These are phyloP conservation scores for Fusarium sp. DNA, from an alignment of 2,329 filamentous ascomycete genomes.

Conservation along the genomic window DNA sequence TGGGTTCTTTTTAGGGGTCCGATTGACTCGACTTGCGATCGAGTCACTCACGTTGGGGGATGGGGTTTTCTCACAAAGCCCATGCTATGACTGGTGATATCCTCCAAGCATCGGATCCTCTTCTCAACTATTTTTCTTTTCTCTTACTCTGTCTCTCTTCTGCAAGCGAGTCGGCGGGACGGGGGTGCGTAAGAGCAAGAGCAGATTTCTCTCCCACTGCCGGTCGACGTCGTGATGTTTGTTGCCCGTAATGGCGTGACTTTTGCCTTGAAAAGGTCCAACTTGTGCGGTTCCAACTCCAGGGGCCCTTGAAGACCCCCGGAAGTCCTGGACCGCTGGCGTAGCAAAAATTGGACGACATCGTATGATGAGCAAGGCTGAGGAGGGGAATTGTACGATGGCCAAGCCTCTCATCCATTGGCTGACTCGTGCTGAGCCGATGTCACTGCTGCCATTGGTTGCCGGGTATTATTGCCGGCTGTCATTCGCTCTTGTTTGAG, in stretches of 20 bases:
- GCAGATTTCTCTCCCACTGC: conserved; percentile 33
- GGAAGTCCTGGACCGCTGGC: conserved; percentile 39
- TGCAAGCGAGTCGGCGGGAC: conserved; percentile 25
- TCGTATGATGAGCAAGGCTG: conserved; percentile 54
- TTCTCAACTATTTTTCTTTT: conserved; percentile 9
- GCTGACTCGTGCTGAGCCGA: conserved; percentile 24
- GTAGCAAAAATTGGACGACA: conserved; percentile 45
- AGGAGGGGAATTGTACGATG: conserved; percentile 47
- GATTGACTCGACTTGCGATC: conserved; percentile 28
- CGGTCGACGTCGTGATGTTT: conserved; percentile 43
- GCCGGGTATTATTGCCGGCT: neutral
- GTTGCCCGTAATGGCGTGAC: conserved; percentile 44
- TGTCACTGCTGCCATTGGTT: conserved; percentile 24
- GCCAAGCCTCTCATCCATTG: conserved; percentile 38
- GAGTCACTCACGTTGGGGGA: conserved; percentile 20
- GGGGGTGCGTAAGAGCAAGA: conserved; percentile 17
- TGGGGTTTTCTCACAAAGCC: conserved; percentile 7
- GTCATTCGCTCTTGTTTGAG: conserved; percentile 23
- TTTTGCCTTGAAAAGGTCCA: conserved; percentile 40
- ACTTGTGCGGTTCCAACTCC: conserved; percentile 35
- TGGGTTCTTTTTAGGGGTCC: conserved; percentile 5
- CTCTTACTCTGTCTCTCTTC: conserved; percentile 1
- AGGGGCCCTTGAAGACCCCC: conserved; percentile 40
- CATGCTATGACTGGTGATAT: conserved; percentile 20
- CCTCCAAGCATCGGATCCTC: conserved; percentile 1